A percentile compares a stretch with the other conserved stretches of the same genome.
phyloP scores from a whole-genome alignment of 225 moss, liverwort and hornwort species.

The Physcomitrellopsis africana region DNA sequence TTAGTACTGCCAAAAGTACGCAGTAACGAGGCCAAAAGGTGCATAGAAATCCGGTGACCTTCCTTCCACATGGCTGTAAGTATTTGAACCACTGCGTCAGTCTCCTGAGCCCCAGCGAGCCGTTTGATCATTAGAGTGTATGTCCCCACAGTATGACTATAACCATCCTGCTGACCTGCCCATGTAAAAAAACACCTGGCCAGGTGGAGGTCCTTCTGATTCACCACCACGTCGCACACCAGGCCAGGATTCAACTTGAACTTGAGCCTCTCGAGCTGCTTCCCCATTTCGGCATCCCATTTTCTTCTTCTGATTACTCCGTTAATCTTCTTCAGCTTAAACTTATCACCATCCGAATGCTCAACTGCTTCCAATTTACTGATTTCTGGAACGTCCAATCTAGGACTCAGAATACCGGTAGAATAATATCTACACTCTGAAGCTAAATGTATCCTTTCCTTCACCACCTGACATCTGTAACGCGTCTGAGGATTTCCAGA shows the following conservation, averaged over 20 bases:
- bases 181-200: constrained; percentile 73
- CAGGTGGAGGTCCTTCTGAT: constrained; percentile 72
- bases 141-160: constrained; percentile 63
- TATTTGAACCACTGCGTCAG: constrained; percentile 40
- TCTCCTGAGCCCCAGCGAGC: constrained; percentile 61
- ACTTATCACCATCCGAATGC: constrained; percentile 25
- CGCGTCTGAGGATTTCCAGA: neutral
- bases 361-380: constrained; percentile 20
- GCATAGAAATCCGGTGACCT: constrained; percentile 46
- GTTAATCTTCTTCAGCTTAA: constrained; percentile 50
- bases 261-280: constrained; percentile 48
- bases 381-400: constrained; percentile 2
- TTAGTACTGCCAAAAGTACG: constrained; percentile 41
- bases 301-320: constrained; percentile 55
- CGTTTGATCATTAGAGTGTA: constrained; percentile 71
- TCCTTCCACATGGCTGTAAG: constrained; percentile 61
- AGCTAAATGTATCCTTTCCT: neutral
- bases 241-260: constrained; percentile 66
- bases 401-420: constrained; percentile 11
- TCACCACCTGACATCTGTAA: constrained; percentile 5
- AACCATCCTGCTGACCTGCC: constrained; percentile 84
- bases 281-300: constrained; percentile 52
- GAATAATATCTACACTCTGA: constrained; percentile 22
- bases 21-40: constrained; percentile 46
- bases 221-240: constrained; percentile 76